Conservation (phyloP, 345 rosid species). For the Eucalyptus fibrosa region DNA sequence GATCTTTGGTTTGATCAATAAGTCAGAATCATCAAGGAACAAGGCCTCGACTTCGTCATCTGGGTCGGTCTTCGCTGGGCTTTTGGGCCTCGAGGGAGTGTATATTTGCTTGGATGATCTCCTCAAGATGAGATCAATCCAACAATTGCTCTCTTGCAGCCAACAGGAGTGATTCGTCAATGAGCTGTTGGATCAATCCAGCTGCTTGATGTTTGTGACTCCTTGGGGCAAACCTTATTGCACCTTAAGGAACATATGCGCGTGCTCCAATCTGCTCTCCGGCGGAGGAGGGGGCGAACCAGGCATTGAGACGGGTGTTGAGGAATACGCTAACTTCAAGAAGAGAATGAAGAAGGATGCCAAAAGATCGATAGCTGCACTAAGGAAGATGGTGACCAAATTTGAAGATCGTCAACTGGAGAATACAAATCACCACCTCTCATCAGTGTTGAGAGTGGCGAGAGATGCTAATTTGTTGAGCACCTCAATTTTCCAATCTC, state of each 20-base stretch:
- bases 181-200: constrained; percentile 30
- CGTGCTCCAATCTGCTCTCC: constrained; percentile 35
- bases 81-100: constrained; percentile 34
- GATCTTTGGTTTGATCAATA: constrained; percentile 33
- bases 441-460: constrained; percentile 21
- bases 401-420: background rate
- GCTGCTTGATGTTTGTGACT: constrained; percentile 45
- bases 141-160: constrained; percentile 14
- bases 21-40: constrained; percentile 12
- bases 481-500: constrained; percentile 22
- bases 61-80: constrained; percentile 16
- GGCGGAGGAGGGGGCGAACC: constrained; percentile 39
- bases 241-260: constrained; percentile 33
- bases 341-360: constrained; percentile 44
- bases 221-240: constrained; percentile 27
- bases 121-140: constrained; percentile 40
- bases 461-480: constrained; percentile 20
- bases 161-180: constrained; percentile 14
- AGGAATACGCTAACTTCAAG: constrained; percentile 15
- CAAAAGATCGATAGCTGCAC: constrained; percentile 2
- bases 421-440: constrained; percentile 14
- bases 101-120: constrained; percentile 28
- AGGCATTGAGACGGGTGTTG: constrained; percentile 5
- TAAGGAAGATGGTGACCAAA: background rate
- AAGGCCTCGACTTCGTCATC: background rate